Evolutionary conservation across 1,284 basidiomycete species (phyloP).

Genomic region (Papiliotrema flavescens): DNA sequence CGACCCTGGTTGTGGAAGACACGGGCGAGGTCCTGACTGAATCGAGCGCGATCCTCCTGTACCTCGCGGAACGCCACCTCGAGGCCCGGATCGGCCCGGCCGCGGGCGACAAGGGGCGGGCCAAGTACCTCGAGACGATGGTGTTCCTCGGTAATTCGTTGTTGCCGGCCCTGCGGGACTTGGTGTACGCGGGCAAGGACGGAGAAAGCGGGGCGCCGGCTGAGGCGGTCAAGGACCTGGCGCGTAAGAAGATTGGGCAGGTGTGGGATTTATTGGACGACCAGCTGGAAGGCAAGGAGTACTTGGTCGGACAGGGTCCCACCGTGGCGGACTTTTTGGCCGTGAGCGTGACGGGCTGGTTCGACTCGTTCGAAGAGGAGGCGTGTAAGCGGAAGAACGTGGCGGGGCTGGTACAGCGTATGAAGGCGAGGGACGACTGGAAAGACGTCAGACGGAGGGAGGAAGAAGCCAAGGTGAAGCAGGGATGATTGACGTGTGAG

Average conservation of each 20-base stretch:
- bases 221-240: constrained; percentile 1
- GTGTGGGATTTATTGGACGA: constrained; percentile 4
- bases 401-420: background rate
- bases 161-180: constrained; percentile 24
- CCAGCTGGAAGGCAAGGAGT: constrained; percentile 4
- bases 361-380: background rate
- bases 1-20: constrained; percentile 11
- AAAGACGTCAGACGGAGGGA: constrained; percentile 2
- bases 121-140: constrained; percentile 17
- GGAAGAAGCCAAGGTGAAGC: background rate
- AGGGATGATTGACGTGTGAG: no score
- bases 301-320: background rate
- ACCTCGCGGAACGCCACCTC: constrained; percentile 17
- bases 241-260: background rate
- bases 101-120: constrained; percentile 1
- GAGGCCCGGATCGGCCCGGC: constrained; percentile 8
- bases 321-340: constrained; percentile 7
- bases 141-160: constrained; percentile 19
- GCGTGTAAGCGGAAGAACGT: background rate
- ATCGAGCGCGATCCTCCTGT: constrained; percentile 16
- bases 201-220: constrained; percentile 2
- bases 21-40: constrained; percentile 10
- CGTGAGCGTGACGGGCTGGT: constrained; percentile 1
- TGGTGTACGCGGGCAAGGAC: constrained; percentile 23
- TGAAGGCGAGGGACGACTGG: constrained; percentile 5